Evolutionary conservation across 148 eudicot species (phyloP).

Genomic region (Rhododendron williamsianum): DNA sequence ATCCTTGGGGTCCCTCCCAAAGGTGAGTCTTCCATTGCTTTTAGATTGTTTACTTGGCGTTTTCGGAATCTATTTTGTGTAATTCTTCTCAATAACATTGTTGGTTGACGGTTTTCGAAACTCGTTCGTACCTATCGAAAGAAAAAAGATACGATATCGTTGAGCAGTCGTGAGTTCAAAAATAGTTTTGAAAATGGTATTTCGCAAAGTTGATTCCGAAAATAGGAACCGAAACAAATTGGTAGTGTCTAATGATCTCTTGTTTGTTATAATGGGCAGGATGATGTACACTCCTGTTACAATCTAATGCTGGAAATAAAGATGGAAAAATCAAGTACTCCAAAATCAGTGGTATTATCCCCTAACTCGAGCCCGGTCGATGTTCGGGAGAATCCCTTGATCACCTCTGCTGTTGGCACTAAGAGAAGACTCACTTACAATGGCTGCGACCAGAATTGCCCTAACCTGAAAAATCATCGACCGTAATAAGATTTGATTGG

Average conservation of each 20-base stretch:
- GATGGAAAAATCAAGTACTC: constrained; percentile 16
- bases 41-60: neutral
- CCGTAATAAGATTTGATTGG: constrained; percentile 6
- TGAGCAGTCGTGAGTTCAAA: neutral
- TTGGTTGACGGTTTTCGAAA: neutral
- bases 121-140: neutral
- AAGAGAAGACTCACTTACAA: constrained; percentile 22
- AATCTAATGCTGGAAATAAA: constrained; percentile 18
- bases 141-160: neutral
- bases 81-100: neutral
- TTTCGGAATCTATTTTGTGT: neutral
- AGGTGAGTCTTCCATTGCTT: constrained; percentile 33
- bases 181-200: neutral
- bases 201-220: neutral
- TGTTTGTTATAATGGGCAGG: constrained; percentile 19
- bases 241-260: neutral
- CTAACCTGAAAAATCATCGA: neutral
- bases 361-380: neutral
- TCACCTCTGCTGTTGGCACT: constrained; percentile 13
- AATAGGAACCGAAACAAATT: neutral
- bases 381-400: constrained; percentile 12
- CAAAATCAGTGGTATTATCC: constrained; percentile 4
- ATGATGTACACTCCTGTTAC: constrained; percentile 17
- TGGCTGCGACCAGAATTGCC: constrained; percentile 1
- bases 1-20: constrained; percentile 35